phyloP scores from a whole-genome alignment of 23 red algal species.

The Gracilaria caudata region DNA sequence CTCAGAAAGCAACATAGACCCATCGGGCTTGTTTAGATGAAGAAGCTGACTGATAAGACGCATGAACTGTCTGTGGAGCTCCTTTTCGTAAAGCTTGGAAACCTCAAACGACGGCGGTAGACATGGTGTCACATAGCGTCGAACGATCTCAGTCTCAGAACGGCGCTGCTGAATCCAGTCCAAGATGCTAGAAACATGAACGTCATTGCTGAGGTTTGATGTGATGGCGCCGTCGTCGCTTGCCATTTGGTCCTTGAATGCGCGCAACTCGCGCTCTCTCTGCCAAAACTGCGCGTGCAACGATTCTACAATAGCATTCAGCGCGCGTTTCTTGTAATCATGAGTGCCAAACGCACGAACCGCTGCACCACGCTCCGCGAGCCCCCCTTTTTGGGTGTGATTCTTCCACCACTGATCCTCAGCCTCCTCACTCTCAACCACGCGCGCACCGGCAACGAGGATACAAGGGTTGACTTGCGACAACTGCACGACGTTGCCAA shows the following conservation, averaged over 20 bases:
- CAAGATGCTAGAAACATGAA: conserved; percentile 38
- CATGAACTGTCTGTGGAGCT: conserved; percentile 69
- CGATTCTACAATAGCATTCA: conserved; percentile 40
- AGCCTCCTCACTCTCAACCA: conserved; percentile 61
- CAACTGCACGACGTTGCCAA: conserved; percentile 35
- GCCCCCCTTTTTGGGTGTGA: conserved; percentile 18
- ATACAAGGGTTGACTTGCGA: conserved; percentile 65
- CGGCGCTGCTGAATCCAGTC: conserved; percentile 54
- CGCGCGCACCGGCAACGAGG: conserved; percentile 65
- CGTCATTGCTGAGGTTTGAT: not conserved
- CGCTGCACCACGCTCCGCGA: not conserved
- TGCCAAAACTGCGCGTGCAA: conserved; percentile 51
- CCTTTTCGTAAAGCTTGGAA: conserved; percentile 46
- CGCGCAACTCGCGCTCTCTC: conserved; percentile 38
- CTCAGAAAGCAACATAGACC: conserved; percentile 63
- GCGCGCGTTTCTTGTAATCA: conserved; percentile 52
- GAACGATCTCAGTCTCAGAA: conserved; percentile 52
- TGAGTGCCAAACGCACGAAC: conserved; percentile 60
- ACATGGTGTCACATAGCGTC: conserved; percentile 71
- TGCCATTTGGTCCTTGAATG: not conserved
- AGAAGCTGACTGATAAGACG: conserved; percentile 55
- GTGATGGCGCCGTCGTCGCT: not conserved
- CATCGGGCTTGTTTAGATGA: conserved; percentile 57
- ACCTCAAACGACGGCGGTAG: conserved; percentile 67
- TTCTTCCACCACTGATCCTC: conserved; percentile 74